Conservation (phyloP, 176 grass and related monocot species). For the Dactylis glomerata region DNA sequence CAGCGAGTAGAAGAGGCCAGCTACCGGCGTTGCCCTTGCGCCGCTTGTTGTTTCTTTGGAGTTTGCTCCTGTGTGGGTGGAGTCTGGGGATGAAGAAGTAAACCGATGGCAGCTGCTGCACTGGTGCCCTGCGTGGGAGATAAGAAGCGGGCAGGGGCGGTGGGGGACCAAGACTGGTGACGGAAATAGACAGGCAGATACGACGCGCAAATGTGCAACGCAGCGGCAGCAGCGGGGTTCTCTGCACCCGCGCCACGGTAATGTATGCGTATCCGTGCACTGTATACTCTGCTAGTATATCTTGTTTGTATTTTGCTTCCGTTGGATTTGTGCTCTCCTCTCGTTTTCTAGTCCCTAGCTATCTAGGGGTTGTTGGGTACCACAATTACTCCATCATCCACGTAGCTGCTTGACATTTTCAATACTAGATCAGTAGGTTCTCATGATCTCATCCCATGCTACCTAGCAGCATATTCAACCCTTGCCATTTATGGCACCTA, state of each 20-base stretch:
- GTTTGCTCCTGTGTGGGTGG: conserved; percentile 5
- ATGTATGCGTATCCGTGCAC: conserved; percentile 23
- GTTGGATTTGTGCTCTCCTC: conserved; percentile 19
- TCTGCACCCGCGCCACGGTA: conserved; percentile 35
- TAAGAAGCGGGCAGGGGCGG: conserved; percentile 27
- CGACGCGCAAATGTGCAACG: conserved; percentile 22
- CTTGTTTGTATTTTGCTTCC: conserved; percentile 26
- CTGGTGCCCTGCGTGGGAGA: conserved; percentile 18
- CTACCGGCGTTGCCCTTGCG: conserved; percentile 1
- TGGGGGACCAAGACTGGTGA: conserved; percentile 1
- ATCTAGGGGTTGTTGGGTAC: conserved; percentile 10
- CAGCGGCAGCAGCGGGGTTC: conserved; percentile 6
- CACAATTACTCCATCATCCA: neutral
- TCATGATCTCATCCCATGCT: conserved; percentile 16
- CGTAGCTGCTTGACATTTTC: neutral
- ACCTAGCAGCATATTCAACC: neutral
- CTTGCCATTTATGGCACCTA: neutral
- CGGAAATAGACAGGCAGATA: conserved; percentile 41
- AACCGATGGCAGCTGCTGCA: conserved; percentile 9
- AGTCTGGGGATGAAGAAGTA: neutral
- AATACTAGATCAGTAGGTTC: neutral
- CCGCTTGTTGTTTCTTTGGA: neutral
- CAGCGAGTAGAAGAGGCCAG: neutral
- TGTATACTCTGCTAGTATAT: conserved; percentile 5
- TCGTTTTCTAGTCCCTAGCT: neutral